Conservation (phyloP, 306 rosid genomes). For the Quercus glauca region DNA sequence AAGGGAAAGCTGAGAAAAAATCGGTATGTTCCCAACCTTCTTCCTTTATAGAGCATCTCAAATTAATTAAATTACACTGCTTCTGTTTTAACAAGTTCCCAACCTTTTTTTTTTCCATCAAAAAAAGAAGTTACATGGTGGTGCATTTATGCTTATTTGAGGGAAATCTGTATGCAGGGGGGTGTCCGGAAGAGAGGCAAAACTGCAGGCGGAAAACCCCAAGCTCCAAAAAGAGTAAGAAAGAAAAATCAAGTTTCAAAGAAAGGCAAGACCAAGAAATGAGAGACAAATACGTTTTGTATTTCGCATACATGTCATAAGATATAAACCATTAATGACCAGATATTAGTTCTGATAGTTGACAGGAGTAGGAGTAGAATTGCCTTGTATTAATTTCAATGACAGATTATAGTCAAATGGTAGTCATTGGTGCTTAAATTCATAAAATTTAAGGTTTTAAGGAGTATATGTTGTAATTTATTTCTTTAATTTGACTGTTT, state of each 20-base stretch:
- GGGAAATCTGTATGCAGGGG: constrained; percentile 51
- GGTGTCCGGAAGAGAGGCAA: constrained; percentile 67
- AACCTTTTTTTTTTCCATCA: too few relatives aligned
- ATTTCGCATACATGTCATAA: constrained; percentile 12
- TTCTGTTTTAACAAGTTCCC: neutral
- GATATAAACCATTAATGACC: neutral
- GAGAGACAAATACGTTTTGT: constrained; percentile 21
- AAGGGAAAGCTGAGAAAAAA: constrained; percentile 63
- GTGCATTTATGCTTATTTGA: constrained; percentile 15
- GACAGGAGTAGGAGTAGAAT: constrained; percentile 17
- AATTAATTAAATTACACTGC: neutral
- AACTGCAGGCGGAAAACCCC: constrained; percentile 66
- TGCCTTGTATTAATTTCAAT: constrained; percentile 6
- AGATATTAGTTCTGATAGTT: constrained; percentile 9
- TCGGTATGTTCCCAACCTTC: constrained; percentile 44
- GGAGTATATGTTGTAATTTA: neutral
- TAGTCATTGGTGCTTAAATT: constrained; percentile 8
- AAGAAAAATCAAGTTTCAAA: constrained; percentile 69
- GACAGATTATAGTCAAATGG: constrained; percentile 6
- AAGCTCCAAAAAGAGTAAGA: constrained; percentile 57
- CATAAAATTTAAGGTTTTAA: neutral
- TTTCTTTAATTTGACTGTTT: constrained; percentile 12
- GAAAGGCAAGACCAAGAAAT: constrained; percentile 66
- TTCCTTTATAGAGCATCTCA: constrained; percentile 17
- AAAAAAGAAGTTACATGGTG: neutral